Evolutionary conservation across 805 yeast species (phyloP), one percentile per base, ranked within the genome.

Genomic region (Nakazawaea siamensis): DNA sequence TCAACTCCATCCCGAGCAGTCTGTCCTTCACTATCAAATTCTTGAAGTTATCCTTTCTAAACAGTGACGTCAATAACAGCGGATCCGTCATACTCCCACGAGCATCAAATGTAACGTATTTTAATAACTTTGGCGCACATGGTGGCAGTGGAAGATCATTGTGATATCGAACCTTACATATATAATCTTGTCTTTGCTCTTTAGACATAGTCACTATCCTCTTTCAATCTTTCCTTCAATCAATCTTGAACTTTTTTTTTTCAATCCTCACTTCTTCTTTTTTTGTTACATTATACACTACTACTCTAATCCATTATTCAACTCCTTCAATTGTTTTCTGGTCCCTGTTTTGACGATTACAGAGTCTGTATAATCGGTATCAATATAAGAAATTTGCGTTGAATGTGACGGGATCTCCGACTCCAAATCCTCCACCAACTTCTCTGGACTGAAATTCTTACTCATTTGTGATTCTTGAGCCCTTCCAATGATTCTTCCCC

Each of bases 101-200:
- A 12, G 57, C 52, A 40, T 66, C 70, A 31, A 50, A 47, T 32
- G 49, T 66, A 46, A 57, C 62, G 44, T 77, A 72, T 33, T 76
- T 71, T 35, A 92, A 57, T 38, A 88, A 68, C 54, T 82, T 85
- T 20, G 98, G 97, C 30, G 95, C 86, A 42, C 92, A 68, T 17
- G 90, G 81, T 8, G 97, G 97, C 2, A 96, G 88, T 5, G 98
- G 98, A 17, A 92, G 66, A 49, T 76, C 82, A 54, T 92, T 92
- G 40, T 74, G 74, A 56, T 87, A 90, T 50, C 94, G 72, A 35
- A 82, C 73, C 46, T 81, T 80, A 30, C 94, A 94, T 37, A 82
- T 76, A 50, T 78, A 82, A 38, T 81, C 88, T 52, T 80, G 88
- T 53, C 77, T 73, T 20, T 20, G 23, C 23, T n/a, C n/a, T n/a